Evolutionary conservation across 495 filamentous ascomycete genomes (phyloP).

Genomic region (Clavariopsis aquatica): DNA sequence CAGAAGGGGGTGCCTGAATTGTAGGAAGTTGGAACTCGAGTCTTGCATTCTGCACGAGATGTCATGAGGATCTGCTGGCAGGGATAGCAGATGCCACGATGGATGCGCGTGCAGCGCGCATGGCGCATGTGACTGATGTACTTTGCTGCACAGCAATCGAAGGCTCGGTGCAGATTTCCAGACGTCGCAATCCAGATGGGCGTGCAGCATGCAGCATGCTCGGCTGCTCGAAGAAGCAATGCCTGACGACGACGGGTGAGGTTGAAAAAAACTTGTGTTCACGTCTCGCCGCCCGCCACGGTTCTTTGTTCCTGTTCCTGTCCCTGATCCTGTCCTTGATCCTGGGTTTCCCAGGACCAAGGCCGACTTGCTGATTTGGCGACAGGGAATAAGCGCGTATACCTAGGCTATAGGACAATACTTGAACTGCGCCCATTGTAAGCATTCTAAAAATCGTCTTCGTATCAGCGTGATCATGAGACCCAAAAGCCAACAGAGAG

Average conservation of each 20-base stretch:
- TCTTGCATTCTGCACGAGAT: neutral
- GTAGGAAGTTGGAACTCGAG: neutral
- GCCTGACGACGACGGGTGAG: neutral
- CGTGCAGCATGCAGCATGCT: neutral
- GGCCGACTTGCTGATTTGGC: neutral
- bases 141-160: slow-evolving; percentile 18
- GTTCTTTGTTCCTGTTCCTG: neutral
- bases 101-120: slow-evolving; percentile 21
- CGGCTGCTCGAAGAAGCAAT: neutral
- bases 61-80: slow-evolving; percentile 26
- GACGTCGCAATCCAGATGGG: slow-evolving; percentile 7
- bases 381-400: neutral
- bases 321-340: neutral
- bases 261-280: too few relatives aligned
- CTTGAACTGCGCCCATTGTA: neutral
- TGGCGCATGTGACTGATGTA: slow-evolving; percentile 29
- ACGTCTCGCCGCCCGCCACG: too few relatives aligned
- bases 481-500: slow-evolving; percentile 2
- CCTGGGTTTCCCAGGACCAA: too few relatives aligned
- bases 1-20: neutral
- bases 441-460: neutral
- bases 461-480: slow-evolving; percentile 15
- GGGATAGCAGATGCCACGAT: slow-evolving; percentile 22
- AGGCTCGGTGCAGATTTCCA: slow-evolving; percentile 24
- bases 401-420: neutral